Conservation (phyloP, 768 basidiomycete species). For the Tulasnella sp. region DNA sequence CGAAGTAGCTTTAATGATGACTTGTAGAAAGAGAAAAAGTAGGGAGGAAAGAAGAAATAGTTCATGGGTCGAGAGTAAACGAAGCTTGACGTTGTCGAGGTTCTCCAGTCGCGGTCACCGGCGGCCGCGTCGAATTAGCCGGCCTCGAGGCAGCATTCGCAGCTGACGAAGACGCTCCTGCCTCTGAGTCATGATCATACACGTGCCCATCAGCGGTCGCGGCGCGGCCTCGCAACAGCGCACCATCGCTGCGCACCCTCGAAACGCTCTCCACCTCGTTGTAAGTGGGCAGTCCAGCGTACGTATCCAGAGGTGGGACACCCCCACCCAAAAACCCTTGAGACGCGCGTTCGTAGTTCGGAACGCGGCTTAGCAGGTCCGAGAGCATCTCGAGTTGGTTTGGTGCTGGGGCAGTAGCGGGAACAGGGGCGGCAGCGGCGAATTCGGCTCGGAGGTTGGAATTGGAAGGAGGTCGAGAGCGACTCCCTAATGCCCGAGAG, state of each 20-base stretch:
- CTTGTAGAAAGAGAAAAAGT: neutral
- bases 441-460: constrained; percentile 1
- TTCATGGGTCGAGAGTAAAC: constrained; percentile 13
- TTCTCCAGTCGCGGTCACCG: neutral
- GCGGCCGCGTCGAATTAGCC: neutral
- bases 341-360: constrained; percentile 76
- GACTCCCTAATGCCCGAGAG: neutral
- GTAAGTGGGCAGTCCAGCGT: constrained; percentile 77
- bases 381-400: neutral
- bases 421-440: neutral
- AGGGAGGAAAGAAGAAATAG: neutral
- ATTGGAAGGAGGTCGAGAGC: neutral
- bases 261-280: constrained; percentile 49
- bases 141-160: neutral
- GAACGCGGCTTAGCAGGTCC: constrained; percentile 59
- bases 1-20: neutral
- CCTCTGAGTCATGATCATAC: neutral
- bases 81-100: neutral
- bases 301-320: constrained; percentile 71
- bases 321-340: constrained; percentile 83
- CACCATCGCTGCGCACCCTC: constrained; percentile 7
- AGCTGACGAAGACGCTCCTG: neutral
- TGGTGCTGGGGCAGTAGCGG: neutral
- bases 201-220: neutral
- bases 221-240: neutral